Conservation (phyloP, 257 asterid genomes). For the Haberlea rhodopensis region DNA sequence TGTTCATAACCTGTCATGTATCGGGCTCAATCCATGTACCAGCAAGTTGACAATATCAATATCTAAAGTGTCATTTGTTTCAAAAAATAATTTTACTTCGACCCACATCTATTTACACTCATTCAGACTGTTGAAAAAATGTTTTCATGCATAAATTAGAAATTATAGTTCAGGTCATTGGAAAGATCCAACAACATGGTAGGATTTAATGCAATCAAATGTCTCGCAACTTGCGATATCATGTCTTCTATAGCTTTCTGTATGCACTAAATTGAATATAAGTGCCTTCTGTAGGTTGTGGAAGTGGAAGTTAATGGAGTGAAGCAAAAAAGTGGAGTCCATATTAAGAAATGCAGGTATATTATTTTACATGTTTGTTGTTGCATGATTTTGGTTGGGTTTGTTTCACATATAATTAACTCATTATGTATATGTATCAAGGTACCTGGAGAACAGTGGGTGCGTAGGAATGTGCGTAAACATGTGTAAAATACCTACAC, state of each 20-base stretch:
- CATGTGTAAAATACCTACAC: conserved; percentile 97
- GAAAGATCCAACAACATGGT: too few relatives aligned
- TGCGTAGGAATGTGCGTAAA: conserved; percentile 95
- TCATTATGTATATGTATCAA: conserved; percentile 11
- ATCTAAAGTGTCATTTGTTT: too few relatives aligned
- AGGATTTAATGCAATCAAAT: too few relatives aligned
- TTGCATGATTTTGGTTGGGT: background rate
- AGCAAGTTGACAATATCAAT: too few relatives aligned
- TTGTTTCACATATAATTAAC: background rate
- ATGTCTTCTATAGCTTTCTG: background rate
- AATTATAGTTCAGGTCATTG: too few relatives aligned
- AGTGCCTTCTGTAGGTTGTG: conserved; percentile 54
- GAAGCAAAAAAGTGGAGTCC: conserved; percentile 93
- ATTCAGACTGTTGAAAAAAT: too few relatives aligned
- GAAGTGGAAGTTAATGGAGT: conserved; percentile 84
- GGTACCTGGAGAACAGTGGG: conserved; percentile 95
- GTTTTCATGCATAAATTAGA: too few relatives aligned
- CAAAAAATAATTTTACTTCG: too few relatives aligned
- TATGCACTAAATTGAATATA: conserved; percentile 8
- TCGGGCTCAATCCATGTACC: too few relatives aligned
- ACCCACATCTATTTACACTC: too few relatives aligned
- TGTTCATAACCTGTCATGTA: too few relatives aligned
- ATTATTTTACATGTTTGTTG: background rate
- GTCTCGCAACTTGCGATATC: too few relatives aligned
- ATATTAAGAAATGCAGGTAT: conserved; percentile 90